Evolutionary conservation across 1,284 basidiomycete genomes (phyloP).

Genomic region (Meira nashicola): DNA sequence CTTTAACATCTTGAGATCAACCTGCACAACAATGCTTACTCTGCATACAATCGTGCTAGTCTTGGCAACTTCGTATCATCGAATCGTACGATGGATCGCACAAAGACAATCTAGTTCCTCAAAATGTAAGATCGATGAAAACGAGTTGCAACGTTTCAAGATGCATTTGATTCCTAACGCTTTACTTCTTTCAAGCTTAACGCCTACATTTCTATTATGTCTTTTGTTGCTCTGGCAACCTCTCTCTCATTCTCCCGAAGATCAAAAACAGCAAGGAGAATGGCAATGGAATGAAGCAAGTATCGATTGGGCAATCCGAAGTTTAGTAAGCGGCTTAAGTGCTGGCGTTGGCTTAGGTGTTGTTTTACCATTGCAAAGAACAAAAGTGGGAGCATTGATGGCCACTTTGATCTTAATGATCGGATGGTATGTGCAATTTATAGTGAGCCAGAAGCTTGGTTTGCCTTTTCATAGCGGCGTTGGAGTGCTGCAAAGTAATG

Average conservation of each 20-base stretch:
- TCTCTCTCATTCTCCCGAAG: not conserved
- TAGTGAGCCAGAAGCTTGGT: slow-evolving; percentile 1
- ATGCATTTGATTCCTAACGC: slow-evolving; percentile 9
- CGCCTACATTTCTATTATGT: slow-evolving; percentile 13
- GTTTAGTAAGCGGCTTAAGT: slow-evolving; percentile 22
- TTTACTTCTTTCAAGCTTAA: slow-evolving; percentile 17
- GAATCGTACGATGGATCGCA: too few relatives aligned
- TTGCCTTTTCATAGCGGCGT: slow-evolving; percentile 8
- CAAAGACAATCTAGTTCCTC: too few relatives aligned
- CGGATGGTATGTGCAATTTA: slow-evolving; percentile 9
- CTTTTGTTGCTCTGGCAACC: slow-evolving; percentile 21
- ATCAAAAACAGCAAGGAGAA: not conserved
- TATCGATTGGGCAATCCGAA: slow-evolving; percentile 21
- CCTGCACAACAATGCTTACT: too few relatives aligned
- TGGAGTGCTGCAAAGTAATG: slow-evolving; percentile 3
- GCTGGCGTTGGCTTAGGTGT: slow-evolving; percentile 18
- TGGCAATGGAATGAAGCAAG: slow-evolving; percentile 9
- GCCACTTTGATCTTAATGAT: slow-evolving; percentile 5
- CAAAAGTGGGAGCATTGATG: not conserved
- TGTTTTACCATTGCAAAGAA: not conserved
- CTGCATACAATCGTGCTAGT: too few relatives aligned
- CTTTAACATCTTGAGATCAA: too few relatives aligned
- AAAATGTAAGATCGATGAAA: too few relatives aligned
- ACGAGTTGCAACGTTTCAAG: not conserved
- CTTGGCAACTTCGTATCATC: too few relatives aligned